Base-by-base conservation (phyloP, 176 grass and related monocot genomes). In the Typha latifolia region DNA sequence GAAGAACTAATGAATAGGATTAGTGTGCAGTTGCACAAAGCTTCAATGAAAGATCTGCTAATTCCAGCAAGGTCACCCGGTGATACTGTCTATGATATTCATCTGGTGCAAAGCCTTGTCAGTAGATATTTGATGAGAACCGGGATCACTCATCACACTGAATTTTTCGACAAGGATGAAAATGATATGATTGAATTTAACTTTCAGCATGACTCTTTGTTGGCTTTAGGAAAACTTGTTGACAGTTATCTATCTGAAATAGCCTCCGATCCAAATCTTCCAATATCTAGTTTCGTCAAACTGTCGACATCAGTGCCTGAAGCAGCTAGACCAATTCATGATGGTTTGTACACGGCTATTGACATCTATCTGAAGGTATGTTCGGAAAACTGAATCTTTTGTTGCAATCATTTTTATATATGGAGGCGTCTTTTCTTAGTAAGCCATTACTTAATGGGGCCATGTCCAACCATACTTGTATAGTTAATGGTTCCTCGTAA, bases 321-420 rank as follows among this genome's bases (percentile, higher is more conserved):
- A 66, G 71, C 34, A 32, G 81, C 78, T 66, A 86, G 89, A 69
- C 81, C 84, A 48, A 53, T 85, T 79, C 89, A 99, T 78, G 95
- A 99, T 26, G 70, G 74, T 14, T 71, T 99, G 53, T 99, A 99
- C 71, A 81, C 67, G 4, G 95, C 95, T 0, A 88, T 99, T 62
- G 95, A 99, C 77, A 81, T 83, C 20, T 99, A 90, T 90, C 77
- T 99, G 73, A 99, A 90, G 95, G 95, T 99, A 87, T 64, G 64
- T 9, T 76, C 12, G 29, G 8, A 6, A 20, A 34, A 50, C 37
- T 48, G 19, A 56, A 56, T 19, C 19, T 20, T 71, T 19, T 43
- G 12, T 62, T 62, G 56, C 57, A 15, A 2, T 62, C 13, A 15
- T 56, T 11, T 70, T 14, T 29, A 20, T 29, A 29, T 9, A 29